Conservation (phyloP, 225 moss, liverwort and hornwort genomes). For the Sphagnum tenellum region DNA sequence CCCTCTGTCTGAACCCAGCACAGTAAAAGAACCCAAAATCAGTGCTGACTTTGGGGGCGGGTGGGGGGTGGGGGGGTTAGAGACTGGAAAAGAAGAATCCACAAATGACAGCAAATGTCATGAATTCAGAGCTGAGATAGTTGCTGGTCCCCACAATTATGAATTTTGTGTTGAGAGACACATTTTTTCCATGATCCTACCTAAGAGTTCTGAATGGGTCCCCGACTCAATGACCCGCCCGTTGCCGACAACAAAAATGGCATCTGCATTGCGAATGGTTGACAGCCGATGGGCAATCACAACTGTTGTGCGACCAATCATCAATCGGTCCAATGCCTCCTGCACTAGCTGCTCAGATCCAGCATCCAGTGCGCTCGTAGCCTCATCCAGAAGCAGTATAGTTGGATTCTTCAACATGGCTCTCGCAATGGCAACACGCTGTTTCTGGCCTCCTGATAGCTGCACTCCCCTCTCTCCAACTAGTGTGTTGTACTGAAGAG, state of each 20-base stretch:
- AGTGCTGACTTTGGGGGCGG: too few relatives aligned
- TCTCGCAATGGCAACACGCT: constrained; percentile 41
- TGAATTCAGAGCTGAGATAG: too few relatives aligned
- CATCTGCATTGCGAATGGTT: constrained; percentile 37
- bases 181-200: background rate
- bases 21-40: too few relatives aligned
- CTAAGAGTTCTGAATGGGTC: constrained; percentile 38
- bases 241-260: constrained; percentile 44
- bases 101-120: too few relatives aligned
- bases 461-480: constrained; percentile 53
- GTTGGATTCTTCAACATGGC: constrained; percentile 49
- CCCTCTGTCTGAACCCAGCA: constrained; percentile 22
- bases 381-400: constrained; percentile 42
- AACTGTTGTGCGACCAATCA: constrained; percentile 44
- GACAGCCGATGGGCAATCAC: constrained; percentile 49
- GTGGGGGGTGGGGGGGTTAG: too few relatives aligned
- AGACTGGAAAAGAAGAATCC: too few relatives aligned
- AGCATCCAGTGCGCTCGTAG: constrained; percentile 46
- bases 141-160: too few relatives aligned
- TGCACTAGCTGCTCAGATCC: constrained; percentile 49
- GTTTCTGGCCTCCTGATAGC: constrained; percentile 49
- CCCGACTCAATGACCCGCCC: constrained; percentile 38
- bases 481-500: constrained; percentile 36
- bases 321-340: constrained; percentile 41
- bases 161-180: too few relatives aligned